Base-by-base conservation (phyloP, 495 filamentous ascomycete species). In the Neurospora cerealis region DNA sequence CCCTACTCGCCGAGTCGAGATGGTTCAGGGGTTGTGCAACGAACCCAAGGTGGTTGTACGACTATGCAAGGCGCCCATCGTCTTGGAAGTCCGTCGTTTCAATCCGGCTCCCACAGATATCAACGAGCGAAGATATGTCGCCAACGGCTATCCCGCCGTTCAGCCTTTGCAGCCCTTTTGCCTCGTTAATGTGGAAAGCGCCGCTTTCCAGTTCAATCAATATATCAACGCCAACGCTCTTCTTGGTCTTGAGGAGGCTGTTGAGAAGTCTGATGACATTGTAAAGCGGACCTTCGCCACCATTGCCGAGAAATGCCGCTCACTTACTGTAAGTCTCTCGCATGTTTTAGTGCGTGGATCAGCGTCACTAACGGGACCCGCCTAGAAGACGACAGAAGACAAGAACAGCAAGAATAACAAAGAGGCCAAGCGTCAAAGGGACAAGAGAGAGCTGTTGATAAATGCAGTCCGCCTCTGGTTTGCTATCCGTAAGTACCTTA, bases 391-490 rank as follows among this genome's bases (percentile, higher is more conserved):
- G 32, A 40, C 28, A 38, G 13, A 38, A 41, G n/a, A 69, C 38
- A 44, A 4, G 5, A 39, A 34, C 28, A 15, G 13, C n/a, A 72
- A 54, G 54, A 62, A 4, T 13, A 9, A 66, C 28, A 66, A 19
- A 66, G 54, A 32, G 13, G 5, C 15, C 70, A 37, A 41, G 37
- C 24, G 48, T 60, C 69, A 32, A 6, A 36, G 7, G 4, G 69
- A 75, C 7, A 44, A 77, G 38, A 74, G 73, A 40, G 74, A 78
- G 5, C 74, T 85, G 7, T 69, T 86, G 36, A 38, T n/a, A 2
- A 74, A 78, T 15, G 77, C 78, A 4, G 79, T 85, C 34, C 74
- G 72, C 19, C 77, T 86, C 3, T 85, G 83, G 83, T 84, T 86
- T 76, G 79, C 82, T 2, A 81, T 80, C 4, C 77, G 85, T 86